Evolutionary conservation across 2,329 filamentous ascomycete genomes (phyloP).

Genomic region (Xylariomycetidae sp.): DNA sequence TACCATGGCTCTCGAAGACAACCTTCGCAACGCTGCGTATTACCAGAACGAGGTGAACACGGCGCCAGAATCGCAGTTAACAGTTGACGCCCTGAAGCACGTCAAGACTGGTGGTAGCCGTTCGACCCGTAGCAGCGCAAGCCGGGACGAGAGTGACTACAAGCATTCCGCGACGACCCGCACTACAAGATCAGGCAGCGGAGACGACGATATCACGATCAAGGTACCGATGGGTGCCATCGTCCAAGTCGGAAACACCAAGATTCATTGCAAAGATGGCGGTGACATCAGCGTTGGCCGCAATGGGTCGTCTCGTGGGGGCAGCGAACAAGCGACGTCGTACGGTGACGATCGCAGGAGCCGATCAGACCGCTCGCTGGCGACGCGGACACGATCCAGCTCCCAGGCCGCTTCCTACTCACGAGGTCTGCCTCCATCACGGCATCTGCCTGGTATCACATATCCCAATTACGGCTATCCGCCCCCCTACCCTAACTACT

Average conservation of each 20-base stretch:
- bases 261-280: conserved; percentile 53
- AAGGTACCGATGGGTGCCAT: conserved; percentile 51
- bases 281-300: conserved; percentile 52
- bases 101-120: conserved; percentile 46
- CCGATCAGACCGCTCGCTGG: conserved; percentile 34
- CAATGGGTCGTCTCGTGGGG: conserved; percentile 30
- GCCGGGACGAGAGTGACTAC: conserved; percentile 59
- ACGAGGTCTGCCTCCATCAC: conserved; percentile 21
- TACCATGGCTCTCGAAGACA: conserved; percentile 35
- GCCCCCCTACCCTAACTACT: conserved; percentile 5
- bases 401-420: conserved; percentile 45
- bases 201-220: conserved; percentile 55
- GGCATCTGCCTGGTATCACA: too few species aligned
- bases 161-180: conserved; percentile 56
- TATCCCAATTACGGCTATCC: too few species aligned
- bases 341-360: conserved; percentile 43
- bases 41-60: conserved; percentile 50
- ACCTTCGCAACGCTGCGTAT: conserved; percentile 35
- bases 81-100: conserved; percentile 48
- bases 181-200: conserved; percentile 49
- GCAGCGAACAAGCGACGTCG: conserved; percentile 46
- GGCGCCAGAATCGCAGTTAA: conserved; percentile 41
- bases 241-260: conserved; percentile 49
- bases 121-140: conserved; percentile 52
- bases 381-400: conserved; percentile 37